A percentile compares a stretch with the other conserved stretches of the same genome.
Conservation (phyloP, 2,329 filamentous ascomycete genomes). For the Aureobasidium sp. region DNA sequence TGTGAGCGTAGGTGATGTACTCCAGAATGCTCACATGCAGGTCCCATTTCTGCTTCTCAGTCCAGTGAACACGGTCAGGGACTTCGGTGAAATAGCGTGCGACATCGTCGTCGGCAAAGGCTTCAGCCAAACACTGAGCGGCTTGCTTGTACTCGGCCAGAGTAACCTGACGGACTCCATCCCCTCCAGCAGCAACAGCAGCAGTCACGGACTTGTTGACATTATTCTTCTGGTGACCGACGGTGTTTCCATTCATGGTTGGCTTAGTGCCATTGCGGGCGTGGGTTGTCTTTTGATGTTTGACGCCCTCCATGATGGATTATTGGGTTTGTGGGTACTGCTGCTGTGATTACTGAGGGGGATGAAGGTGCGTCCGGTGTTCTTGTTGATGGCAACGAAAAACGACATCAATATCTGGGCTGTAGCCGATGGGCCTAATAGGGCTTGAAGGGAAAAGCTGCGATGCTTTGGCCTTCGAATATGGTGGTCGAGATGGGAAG, state of each 20-base stretch:
- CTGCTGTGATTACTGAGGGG: constrained; percentile 36
- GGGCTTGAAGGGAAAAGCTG: not conserved
- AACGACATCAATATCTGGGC: constrained; percentile 25
- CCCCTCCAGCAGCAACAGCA: constrained; percentile 26
- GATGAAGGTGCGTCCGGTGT: constrained; percentile 41
- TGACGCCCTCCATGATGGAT: constrained; percentile 39
- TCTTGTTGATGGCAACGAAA: constrained; percentile 33
- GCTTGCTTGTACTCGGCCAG: constrained; percentile 64
- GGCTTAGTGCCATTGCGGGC: constrained; percentile 24
- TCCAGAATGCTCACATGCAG: constrained; percentile 70
- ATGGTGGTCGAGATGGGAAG: not conserved
- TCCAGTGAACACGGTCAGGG: constrained; percentile 55
- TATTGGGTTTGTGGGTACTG: constrained; percentile 26
- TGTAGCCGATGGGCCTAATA: not conserved
- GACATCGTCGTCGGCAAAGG: constrained; percentile 68
- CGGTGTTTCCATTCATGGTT: constrained; percentile 27
- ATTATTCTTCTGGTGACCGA: not conserved
- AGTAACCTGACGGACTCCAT: constrained; percentile 53
- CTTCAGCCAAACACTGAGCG: constrained; percentile 63
- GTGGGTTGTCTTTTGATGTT: constrained; percentile 24
- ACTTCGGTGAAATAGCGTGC: constrained; percentile 67
- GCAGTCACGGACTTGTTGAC: constrained; percentile 4
- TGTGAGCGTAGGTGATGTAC: constrained; percentile 68
- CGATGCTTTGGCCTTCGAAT: not conserved
- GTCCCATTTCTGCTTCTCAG: constrained; percentile 62